phyloP scores from a whole-genome alignment of 208 protist species.

The Leishmania turanica region DNA sequence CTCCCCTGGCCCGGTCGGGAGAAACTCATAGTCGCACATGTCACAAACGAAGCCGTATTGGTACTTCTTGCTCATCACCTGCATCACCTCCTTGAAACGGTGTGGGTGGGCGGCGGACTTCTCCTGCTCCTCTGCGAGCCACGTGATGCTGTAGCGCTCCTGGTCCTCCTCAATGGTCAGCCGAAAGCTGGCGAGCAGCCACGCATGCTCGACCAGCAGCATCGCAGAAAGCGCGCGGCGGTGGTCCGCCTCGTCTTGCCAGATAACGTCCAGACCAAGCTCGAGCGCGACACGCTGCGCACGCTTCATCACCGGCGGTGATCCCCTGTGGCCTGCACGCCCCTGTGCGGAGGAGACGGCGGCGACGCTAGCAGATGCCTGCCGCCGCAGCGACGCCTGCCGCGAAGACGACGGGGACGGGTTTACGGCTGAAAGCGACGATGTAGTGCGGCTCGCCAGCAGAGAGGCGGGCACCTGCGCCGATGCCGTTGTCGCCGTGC shows the following conservation, averaged over 20 bases:
- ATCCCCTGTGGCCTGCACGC: not conserved
- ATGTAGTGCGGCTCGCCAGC: not conserved
- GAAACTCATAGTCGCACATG: constrained; percentile 78
- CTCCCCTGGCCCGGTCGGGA: constrained; percentile 39
- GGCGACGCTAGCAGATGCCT: too few species aligned
- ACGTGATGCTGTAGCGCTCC: constrained; percentile 74
- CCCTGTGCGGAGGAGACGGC: not conserved
- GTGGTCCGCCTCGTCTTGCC: constrained; percentile 41
- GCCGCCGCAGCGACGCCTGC: not conserved
- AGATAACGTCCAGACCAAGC: constrained; percentile 23
- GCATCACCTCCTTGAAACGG: constrained; percentile 59
- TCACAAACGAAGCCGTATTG: constrained; percentile 86
- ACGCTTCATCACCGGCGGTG: not conserved
- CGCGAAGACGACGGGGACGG: not conserved
- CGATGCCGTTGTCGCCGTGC: not conserved
- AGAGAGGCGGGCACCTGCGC: not conserved
- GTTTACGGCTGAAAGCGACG: not conserved
- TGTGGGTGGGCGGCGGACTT: constrained; percentile 79
- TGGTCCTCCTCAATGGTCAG: constrained; percentile 73
- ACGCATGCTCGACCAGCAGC: constrained; percentile 62
- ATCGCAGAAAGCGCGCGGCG: constrained; percentile 32
- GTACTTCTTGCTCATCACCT: constrained; percentile 65
- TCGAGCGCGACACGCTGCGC: constrained; percentile 21
- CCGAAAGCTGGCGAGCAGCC: constrained; percentile 55
- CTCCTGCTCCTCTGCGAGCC: constrained; percentile 81